These are phyloP conservation scores for Trichoderma koningii DNA, from an alignment of 2,329 filamentous ascomycete species.

Conservation along the genomic window DNA sequence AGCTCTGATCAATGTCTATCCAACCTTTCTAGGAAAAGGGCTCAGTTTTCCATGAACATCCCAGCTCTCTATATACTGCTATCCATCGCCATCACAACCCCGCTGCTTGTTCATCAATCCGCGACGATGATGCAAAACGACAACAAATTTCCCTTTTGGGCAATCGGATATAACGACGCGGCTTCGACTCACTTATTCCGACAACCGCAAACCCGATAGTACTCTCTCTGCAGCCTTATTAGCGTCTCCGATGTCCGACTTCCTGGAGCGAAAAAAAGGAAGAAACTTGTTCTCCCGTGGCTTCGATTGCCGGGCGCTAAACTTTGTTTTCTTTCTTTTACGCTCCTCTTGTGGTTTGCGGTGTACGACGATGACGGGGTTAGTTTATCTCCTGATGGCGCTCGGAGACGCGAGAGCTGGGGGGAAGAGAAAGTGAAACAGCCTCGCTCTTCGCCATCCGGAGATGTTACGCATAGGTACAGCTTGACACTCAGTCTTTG, in stretches of 20 bases:
- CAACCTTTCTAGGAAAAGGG: background rate
- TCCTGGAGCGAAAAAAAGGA: too few species aligned
- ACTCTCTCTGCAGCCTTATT: background rate
- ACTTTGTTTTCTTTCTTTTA: background rate
- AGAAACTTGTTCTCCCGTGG: background rate
- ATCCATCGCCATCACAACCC: background rate
- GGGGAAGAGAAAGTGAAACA: too few species aligned
- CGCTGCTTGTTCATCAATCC: background rate
- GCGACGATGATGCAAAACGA: background rate
- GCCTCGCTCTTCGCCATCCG: slow-evolving; percentile 1
- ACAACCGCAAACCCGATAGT: background rate
- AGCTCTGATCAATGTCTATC: background rate
- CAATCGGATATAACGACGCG: slow-evolving; percentile 12
- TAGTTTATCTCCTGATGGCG: slow-evolving; percentile 1
- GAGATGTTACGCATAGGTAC: background rate
- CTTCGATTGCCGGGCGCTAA: background rate
- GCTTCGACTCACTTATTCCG: slow-evolving; percentile 10
- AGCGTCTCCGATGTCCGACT: background rate
- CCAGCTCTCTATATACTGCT: slow-evolving; percentile 7
- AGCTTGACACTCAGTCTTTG: too few species aligned
- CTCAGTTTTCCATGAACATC: background rate
- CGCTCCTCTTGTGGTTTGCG: background rate
- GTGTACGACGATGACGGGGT: background rate
- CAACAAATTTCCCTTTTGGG: background rate
- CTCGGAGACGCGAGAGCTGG: background rate